Base-by-base conservation (phyloP, 768 basidiomycete genomes). In the Amyloporia xantha region DNA sequence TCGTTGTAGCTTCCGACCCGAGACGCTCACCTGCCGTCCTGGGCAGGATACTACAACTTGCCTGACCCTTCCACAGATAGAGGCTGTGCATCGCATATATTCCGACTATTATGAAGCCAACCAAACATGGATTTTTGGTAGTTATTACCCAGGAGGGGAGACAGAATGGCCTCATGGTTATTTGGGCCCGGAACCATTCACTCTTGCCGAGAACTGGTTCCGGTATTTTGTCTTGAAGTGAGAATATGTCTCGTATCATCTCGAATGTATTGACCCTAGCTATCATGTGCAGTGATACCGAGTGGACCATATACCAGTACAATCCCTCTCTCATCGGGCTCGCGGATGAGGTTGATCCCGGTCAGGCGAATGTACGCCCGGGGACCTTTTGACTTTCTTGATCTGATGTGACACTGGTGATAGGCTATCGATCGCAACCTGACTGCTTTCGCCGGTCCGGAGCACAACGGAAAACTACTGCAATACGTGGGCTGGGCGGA, bases 131-230 rank as follows among this genome's bases (percentile, higher is more conserved):
- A 35, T 62, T 1, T 62, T 59, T 33, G 57, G 59, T 19, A 49
- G 56, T 15, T 64, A 61, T 47, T 62, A 63, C 51, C 63, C 60
- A 45, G 59, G 63, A 17, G 63, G 62, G 33, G 61, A 64, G 51
- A 21, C 19, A 4, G 53, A 49, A 3, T 57, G 51, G 38, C 51
- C 53, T 15, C 25, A 47, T 20, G 58, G 56, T 15, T 43, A 54
- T 5, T 52, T 61, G 10, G 56, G 54, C 20, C 30, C 40, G 36
- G 43, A 43, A 21, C 56, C 54, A 10, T 56, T 57, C 35, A 35
- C 17, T 3, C 41, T 58, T 24, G 44, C 51, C 7, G 23, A 35
- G 24, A 45, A 49, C 9, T 58, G 52, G 43, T 54, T 53, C 44
- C 46, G 42, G 30, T 59, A 42, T 41, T 54, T 58, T 45, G 57